These are phyloP conservation scores for Solanum tarapatanum DNA, from an alignment of 257 asterid species.

Conservation along the genomic window DNA sequence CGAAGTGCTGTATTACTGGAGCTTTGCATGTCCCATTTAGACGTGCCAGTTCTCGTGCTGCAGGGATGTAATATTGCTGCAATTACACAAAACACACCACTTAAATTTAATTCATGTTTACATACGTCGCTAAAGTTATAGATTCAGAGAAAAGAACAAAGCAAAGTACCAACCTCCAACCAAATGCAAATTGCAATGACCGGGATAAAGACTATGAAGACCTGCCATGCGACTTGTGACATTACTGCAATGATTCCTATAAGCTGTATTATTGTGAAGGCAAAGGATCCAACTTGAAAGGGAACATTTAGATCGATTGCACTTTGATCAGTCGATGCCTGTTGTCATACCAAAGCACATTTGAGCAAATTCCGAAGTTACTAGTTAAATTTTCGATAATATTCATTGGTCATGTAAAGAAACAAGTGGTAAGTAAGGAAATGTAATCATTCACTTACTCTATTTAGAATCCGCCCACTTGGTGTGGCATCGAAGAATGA, in stretches of 20 bases:
- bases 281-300: conserved; percentile 38
- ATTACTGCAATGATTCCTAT: conserved; percentile 65
- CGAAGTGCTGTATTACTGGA: conserved; percentile 81
- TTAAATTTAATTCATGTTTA: background rate
- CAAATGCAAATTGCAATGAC: conserved; percentile 53
- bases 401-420: background rate
- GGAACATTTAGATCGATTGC: conserved; percentile 61
- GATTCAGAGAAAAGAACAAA: background rate
- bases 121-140: background rate
- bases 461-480: conserved; percentile 76
- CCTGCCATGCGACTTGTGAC: conserved; percentile 87
- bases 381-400: background rate
- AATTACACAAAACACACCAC: background rate
- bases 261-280: conserved; percentile 60
- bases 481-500: conserved; percentile 98
- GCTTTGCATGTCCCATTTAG: conserved; percentile 79
- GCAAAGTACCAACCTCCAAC: conserved; percentile 44
- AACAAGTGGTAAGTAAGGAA: background rate
- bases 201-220: conserved; percentile 68
- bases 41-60: conserved; percentile 85
- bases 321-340: conserved; percentile 89
- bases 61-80: conserved; percentile 71
- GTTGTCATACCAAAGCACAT: conserved; percentile 8
- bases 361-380: background rate
- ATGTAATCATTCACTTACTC: conserved; percentile 35